A percentile compares a stretch with the other conserved stretches of the same genome.
phyloP scores from a whole-genome alignment of 2,329 filamentous ascomycete species.

The Aureobasidium pullulans region DNA sequence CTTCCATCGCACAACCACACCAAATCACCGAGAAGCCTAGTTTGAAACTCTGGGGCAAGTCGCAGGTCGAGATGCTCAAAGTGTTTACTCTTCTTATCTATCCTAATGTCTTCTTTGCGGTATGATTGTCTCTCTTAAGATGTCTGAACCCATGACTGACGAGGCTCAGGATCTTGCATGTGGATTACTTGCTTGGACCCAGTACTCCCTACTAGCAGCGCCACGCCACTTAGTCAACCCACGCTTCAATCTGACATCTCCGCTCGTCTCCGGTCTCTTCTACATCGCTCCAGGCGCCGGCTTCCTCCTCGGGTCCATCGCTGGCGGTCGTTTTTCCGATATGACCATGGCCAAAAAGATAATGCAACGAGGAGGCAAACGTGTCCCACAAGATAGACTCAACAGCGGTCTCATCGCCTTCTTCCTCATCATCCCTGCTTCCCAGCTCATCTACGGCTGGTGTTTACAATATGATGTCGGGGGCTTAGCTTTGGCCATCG shows the following conservation, averaged over 20 bases:
- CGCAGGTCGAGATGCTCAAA: slow-evolving; percentile 57
- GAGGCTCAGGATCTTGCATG: slow-evolving; percentile 34
- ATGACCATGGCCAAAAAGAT: slow-evolving; percentile 58
- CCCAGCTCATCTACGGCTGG: slow-evolving; percentile 61
- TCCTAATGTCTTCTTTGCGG: slow-evolving; percentile 57
- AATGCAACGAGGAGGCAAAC: slow-evolving; percentile 44
- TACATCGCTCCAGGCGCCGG: slow-evolving; percentile 63
- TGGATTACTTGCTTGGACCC: slow-evolving; percentile 62
- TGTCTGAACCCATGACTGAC: not conserved
- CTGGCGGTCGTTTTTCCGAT: slow-evolving; percentile 62
- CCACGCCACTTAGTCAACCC: slow-evolving; percentile 67
- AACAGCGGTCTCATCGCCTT: slow-evolving; percentile 49
- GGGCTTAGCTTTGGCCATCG: slow-evolving; percentile 52
- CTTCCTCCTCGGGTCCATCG: slow-evolving; percentile 58
- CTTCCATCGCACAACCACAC: slow-evolving; percentile 18
- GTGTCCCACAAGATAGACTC: slow-evolving; percentile 60
- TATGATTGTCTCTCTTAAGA: slow-evolving; percentile 16
- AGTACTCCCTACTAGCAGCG: slow-evolving; percentile 57
- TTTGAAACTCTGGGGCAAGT: slow-evolving; percentile 22
- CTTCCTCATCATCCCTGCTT: slow-evolving; percentile 46
- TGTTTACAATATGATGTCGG: slow-evolving; percentile 44
- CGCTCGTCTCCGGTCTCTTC: slow-evolving; percentile 60
- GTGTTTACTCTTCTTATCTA: slow-evolving; percentile 56
- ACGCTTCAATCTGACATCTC: slow-evolving; percentile 57
- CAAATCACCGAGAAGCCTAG: not conserved